These are phyloP conservation scores for Kluyveromyces starmeri DNA, from an alignment of 805 yeast genomes.

Conservation along the genomic window DNA sequence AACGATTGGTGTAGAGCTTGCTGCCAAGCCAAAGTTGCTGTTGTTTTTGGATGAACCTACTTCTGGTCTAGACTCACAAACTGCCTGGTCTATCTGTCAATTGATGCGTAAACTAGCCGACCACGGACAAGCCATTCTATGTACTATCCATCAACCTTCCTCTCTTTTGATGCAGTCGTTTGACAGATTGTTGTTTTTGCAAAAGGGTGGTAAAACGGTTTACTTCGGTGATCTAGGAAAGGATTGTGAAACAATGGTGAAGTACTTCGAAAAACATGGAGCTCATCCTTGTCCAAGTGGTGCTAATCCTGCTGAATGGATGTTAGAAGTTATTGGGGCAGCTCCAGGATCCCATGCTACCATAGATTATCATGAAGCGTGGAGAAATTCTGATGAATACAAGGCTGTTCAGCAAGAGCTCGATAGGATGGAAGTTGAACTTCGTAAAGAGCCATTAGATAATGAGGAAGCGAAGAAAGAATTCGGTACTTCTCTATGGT, in stretches of 20 bases:
- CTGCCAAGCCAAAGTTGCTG: constrained; percentile 56
- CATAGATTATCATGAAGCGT: constrained; percentile 66
- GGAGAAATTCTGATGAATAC: constrained; percentile 64
- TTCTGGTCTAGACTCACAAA: constrained; percentile 60
- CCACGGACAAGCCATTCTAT: constrained; percentile 66
- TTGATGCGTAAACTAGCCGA: constrained; percentile 58
- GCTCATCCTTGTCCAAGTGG: constrained; percentile 56
- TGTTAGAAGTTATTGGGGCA: constrained; percentile 79
- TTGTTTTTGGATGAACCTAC: constrained; percentile 67
- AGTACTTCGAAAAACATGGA: constrained; percentile 59
- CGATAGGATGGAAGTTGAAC: constrained; percentile 53
- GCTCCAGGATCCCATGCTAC: constrained; percentile 71
- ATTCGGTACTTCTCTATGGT: constrained; percentile 36
- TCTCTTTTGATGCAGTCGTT: constrained; percentile 60
- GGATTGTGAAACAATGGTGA: constrained; percentile 46
- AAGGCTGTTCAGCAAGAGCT: constrained; percentile 51
- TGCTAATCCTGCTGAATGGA: constrained; percentile 87
- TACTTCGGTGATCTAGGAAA: constrained; percentile 73
- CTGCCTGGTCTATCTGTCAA: constrained; percentile 61
- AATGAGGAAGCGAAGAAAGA: constrained; percentile 29
- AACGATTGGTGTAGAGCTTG: constrained; percentile 65
- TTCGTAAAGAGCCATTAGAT: constrained; percentile 31
- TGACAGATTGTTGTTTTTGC: constrained; percentile 57
- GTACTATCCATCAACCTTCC: constrained; percentile 75
- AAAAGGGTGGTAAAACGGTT: constrained; percentile 71